A percentile compares a stretch with the other conserved stretches of the same genome.
These are phyloP conservation scores for Russula virescens DNA, from an alignment of 768 basidiomycete species.

Conservation along the genomic window DNA sequence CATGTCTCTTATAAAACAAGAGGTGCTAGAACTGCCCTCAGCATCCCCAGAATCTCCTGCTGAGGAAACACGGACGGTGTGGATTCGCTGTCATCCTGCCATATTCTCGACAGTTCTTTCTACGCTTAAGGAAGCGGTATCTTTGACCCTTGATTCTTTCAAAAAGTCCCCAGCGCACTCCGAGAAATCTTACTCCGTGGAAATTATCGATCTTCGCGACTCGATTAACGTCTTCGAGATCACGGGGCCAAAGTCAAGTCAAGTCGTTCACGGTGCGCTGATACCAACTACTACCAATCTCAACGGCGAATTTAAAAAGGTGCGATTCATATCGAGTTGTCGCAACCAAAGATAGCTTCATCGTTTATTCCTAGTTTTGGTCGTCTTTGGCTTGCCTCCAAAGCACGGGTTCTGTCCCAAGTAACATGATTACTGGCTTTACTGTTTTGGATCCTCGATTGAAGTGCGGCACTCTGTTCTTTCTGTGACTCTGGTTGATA, in stretches of 20 bases:
- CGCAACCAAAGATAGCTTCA: neutral
- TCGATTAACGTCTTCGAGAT: slow-evolving; percentile 81
- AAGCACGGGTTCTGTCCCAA: slow-evolving; percentile 59
- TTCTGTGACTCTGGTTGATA: neutral
- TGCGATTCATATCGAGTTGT: slow-evolving; percentile 26
- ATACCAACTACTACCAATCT: slow-evolving; percentile 32
- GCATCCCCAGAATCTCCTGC: slow-evolving; percentile 14
- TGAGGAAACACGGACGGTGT: slow-evolving; percentile 43
- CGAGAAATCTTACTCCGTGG: slow-evolving; percentile 38
- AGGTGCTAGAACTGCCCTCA: slow-evolving; percentile 31
- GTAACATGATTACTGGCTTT: slow-evolving; percentile 73
- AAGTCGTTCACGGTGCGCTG: slow-evolving; percentile 45
- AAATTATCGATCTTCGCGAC: slow-evolving; percentile 66
- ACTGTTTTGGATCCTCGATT: slow-evolving; percentile 83
- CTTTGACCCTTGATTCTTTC: slow-evolving; percentile 39
- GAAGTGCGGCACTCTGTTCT: slow-evolving; percentile 44
- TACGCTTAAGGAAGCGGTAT: slow-evolving; percentile 47
- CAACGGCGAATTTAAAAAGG: slow-evolving; percentile 55
- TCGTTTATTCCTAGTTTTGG: slow-evolving; percentile 53
- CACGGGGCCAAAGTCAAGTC: slow-evolving; percentile 78
- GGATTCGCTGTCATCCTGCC: slow-evolving; percentile 78
- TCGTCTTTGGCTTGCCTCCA: slow-evolving; percentile 51
- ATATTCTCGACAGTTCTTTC: slow-evolving; percentile 53
- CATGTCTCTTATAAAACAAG: slow-evolving; percentile 6
- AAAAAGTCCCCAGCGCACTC: slow-evolving; percentile 28